phyloP scores from a whole-genome alignment of 2,329 filamentous ascomycete genomes.

The Diaporthe citrichinensis region DNA sequence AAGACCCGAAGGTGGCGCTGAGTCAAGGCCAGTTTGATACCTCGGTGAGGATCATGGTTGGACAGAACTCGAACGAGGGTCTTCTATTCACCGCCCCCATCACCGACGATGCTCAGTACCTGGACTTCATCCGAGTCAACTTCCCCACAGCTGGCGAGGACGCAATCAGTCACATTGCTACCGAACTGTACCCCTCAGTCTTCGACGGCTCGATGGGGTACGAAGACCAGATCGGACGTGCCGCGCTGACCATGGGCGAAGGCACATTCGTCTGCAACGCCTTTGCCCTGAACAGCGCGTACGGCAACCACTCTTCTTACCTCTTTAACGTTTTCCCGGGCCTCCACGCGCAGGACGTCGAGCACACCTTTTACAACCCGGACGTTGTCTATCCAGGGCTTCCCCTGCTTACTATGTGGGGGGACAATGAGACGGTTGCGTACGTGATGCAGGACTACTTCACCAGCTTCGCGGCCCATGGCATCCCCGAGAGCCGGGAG shows the following conservation, averaged over 20 bases:
- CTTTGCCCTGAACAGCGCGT: not conserved
- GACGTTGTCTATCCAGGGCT: not conserved
- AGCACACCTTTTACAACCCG: not conserved
- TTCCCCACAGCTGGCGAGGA: not conserved
- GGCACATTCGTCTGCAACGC: not conserved
- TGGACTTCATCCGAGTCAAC: not conserved
- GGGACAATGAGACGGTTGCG: not conserved
- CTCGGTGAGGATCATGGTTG: not conserved
- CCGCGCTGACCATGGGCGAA: not conserved
- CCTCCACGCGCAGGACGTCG: constrained; percentile 3
- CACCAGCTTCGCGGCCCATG: not conserved
- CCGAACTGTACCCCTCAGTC: not conserved
- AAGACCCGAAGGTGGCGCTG: not conserved
- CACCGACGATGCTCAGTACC: not conserved
- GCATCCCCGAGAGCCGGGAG: not conserved
- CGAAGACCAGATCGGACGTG: not conserved
- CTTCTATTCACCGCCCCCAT: constrained; percentile 16
- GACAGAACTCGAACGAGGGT: constrained; percentile 9
- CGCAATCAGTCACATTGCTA: not conserved
- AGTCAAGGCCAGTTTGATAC: not conserved
- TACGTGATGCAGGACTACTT: constrained; percentile 5
- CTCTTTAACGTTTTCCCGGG: not conserved
- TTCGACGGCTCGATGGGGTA: constrained; percentile 5
- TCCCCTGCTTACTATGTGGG: not conserved
- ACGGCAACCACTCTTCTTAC: not conserved